Conservation (phyloP, 129 eudicot species). For the Rutidosis leptorrhynchoides region DNA sequence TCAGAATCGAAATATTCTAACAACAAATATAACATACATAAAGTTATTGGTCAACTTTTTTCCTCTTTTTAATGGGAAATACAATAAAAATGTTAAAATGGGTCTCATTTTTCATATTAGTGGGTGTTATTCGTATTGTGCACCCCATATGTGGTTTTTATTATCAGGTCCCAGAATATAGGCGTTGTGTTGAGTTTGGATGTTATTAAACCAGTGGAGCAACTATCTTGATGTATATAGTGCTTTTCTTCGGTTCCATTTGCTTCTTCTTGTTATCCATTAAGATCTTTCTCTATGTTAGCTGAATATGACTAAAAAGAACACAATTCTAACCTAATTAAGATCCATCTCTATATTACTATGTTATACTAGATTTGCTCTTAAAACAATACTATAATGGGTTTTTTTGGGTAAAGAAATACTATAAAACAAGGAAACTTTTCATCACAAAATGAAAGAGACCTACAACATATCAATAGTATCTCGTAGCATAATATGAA, state of each 20-base stretch:
- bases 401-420: too few species aligned
- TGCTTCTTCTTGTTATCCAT: conserved; percentile 53
- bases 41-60: neutral
- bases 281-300: conserved; percentile 49
- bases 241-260: conserved; percentile 57
- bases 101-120: conserved; percentile 61
- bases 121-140: conserved; percentile 56
- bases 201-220: conserved; percentile 56
- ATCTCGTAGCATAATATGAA: too few species aligned
- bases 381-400: too few species aligned
- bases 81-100: conserved; percentile 44
- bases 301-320: conserved; percentile 1
- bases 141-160: conserved; percentile 60
- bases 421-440: too few species aligned
- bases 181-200: conserved; percentile 59
- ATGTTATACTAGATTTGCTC: too few species aligned
- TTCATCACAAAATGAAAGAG: too few species aligned
- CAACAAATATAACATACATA: conserved; percentile 3
- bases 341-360: too few species aligned
- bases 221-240: conserved; percentile 47
- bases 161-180: conserved; percentile 63
- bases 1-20: neutral
- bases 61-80: neutral
- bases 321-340: neutral
- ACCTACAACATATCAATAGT: too few species aligned